phyloP scores from a whole-genome alignment of 1,284 basidiomycete genomes.

The Cystobasidium pallidum region DNA sequence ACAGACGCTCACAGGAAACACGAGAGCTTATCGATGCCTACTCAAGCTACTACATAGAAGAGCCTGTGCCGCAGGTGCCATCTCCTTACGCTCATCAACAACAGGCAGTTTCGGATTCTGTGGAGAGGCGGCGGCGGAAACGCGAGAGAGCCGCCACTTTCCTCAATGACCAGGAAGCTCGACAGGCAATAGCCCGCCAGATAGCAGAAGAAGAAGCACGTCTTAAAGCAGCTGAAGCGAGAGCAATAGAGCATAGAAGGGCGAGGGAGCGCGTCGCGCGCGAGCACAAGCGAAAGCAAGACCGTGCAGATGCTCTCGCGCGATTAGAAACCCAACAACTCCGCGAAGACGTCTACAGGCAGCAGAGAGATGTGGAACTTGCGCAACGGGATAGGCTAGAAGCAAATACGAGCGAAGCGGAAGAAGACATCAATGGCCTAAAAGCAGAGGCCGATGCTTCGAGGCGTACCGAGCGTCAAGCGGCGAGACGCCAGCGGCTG shows the following conservation, averaged over 20 bases:
- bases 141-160: slow-evolving; percentile 36
- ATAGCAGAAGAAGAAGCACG: slow-evolving; percentile 34
- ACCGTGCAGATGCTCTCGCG: slow-evolving; percentile 34
- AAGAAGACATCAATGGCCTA: not conserved
- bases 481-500: not conserved
- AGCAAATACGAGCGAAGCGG: not conserved
- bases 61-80: slow-evolving; percentile 6
- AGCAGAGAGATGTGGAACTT: not conserved
- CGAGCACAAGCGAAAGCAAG: slow-evolving; percentile 12
- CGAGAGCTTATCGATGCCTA: slow-evolving; percentile 11
- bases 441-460: not conserved
- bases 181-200: slow-evolving; percentile 24
- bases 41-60: slow-evolving; percentile 33
- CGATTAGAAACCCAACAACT: slow-evolving; percentile 24
- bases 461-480: not conserved
- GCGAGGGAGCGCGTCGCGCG: slow-evolving; percentile 10
- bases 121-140: slow-evolving; percentile 26
- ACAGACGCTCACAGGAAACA: slow-evolving; percentile 40
- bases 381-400: not conserved
- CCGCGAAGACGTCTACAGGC: slow-evolving; percentile 8
- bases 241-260: slow-evolving; percentile 7
- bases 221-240: slow-evolving; percentile 13
- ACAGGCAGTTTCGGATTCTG: not conserved
- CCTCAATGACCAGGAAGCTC: slow-evolving; percentile 33
- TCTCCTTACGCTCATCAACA: slow-evolving; percentile 3